phyloP scores from a whole-genome alignment of 208 protist genomes.

The Acanthamoeba culbertsoni region DNA sequence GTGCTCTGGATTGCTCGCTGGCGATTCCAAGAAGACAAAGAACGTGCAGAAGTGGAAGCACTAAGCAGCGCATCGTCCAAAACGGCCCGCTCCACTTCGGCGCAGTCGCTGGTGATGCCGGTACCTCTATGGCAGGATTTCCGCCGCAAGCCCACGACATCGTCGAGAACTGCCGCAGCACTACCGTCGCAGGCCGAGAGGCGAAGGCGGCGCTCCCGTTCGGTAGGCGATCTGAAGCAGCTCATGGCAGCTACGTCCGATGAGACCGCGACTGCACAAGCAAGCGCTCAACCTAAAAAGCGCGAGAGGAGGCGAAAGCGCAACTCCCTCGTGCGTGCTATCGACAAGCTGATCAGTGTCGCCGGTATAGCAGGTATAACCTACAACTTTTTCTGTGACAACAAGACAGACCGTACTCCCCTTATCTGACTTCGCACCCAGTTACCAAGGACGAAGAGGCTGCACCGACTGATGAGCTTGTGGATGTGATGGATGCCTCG shows the following conservation, averaged over 20 bases:
- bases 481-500: no score
- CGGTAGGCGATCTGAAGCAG: not conserved
- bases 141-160: not conserved
- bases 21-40: no score
- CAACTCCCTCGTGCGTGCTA: not conserved
- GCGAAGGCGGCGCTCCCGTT: slow-evolving; percentile 10
- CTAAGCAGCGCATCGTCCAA: not conserved
- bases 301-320: not conserved
- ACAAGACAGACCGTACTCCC: no score
- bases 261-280: not conserved
- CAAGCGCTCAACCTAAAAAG: not conserved
- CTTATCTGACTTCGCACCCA: not conserved
- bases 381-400: not conserved
- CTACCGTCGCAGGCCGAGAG: not conserved
- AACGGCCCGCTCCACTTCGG: not conserved
- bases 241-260: not conserved
- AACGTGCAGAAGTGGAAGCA: no score
- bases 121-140: not conserved
- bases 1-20: not conserved
- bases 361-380: not conserved
- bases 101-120: not conserved
- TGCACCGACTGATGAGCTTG: no score
- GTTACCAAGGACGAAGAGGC: not conserved
- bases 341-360: not conserved
- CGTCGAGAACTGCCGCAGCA: not conserved